Evolutionary conservation across 768 basidiomycete genomes (phyloP), one percentile per base, ranked within the genome.

Genomic region (Trametes meyenii): DNA sequence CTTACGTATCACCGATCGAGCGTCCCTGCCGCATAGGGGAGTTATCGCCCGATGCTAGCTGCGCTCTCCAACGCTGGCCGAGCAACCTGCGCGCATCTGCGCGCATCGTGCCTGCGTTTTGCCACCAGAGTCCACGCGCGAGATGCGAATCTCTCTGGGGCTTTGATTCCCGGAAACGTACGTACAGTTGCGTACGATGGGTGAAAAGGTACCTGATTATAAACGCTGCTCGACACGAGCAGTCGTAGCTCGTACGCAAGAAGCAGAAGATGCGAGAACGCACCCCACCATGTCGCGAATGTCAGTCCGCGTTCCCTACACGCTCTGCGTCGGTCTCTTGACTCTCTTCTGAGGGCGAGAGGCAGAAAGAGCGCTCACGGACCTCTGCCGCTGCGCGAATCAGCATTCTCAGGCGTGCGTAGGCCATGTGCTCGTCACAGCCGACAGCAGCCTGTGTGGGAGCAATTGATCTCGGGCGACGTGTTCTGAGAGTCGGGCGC

Each of bases 1-100:
- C 38, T 62, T 62, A 62, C 61, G 61, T 62, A 36, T 55, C 50
- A 56, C 49, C 48, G 60, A 50, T 55, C 48, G 49, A 45, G 33
- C 33, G 16, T 21, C 5, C 29, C 33, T 12, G 10, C 43, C 44
- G 44, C 1, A 35, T 53, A 23, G 42, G 58, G 51, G 21, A 60
- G 24, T 38, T 51, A 10, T n/a, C 7, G 23, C 38, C 56, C 55
- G 19, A n/a, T 35, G 26, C 13, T 11, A 13, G 38, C 13, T 40
- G 36, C 24, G 48, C 19, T 2, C 44, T 40, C 46, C 33, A 23
- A 40, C 55, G 40, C 16, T 33, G 14, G 43, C 45, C 50, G 43
- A 19, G 42, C 50, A 38, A 49, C 36, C 17, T 48, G 50, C 50
- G 42, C 13, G 7, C 58, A 45, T 45, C 17, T 48, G 50, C 50